phyloP scores from a whole-genome alignment of 2,329 filamentous ascomycete species.

The Colletotrichum chlorophyti region DNA sequence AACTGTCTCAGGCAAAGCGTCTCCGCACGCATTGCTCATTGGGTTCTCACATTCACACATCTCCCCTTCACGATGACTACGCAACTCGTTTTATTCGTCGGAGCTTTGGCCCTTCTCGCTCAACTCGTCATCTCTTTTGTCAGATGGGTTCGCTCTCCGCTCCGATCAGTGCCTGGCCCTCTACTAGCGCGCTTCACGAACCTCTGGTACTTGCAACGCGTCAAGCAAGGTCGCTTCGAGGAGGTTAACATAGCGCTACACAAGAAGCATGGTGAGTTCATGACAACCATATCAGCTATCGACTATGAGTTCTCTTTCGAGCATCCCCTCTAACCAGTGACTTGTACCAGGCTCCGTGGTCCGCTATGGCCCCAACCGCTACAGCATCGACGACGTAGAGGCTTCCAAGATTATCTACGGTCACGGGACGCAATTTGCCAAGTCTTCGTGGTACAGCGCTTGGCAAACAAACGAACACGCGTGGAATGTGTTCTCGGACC shows the following conservation, averaged over 20 bases:
- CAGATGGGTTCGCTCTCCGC: conserved; percentile 29
- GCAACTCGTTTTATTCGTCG: neutral
- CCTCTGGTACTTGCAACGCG: conserved; percentile 36
- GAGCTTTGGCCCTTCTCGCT: neutral
- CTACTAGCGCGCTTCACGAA: conserved; percentile 36
- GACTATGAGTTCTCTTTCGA: neutral
- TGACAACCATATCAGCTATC: neutral
- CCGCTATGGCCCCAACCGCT: conserved; percentile 54
- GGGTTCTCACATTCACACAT: too few species aligned
- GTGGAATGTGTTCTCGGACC: conserved; percentile 40
- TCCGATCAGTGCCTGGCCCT: conserved; percentile 36
- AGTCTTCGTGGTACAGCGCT: conserved; percentile 39
- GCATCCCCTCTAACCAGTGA: too few species aligned
- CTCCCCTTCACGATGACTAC: neutral
- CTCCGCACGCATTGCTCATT: too few species aligned
- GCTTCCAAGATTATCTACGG: conserved; percentile 46
- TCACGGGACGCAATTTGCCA: conserved; percentile 40
- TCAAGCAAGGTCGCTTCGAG: conserved; percentile 37
- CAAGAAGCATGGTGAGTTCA: conserved; percentile 35
- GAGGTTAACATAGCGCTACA: conserved; percentile 37
- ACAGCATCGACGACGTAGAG: conserved; percentile 49
- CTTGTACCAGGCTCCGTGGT: conserved; percentile 44
- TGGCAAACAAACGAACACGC: conserved; percentile 32
- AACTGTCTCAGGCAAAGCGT: too few species aligned
- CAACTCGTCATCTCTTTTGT: neutral